These are phyloP conservation scores for Chrysanthemum lavandulifolium DNA, from an alignment of 129 eudicot species.

Conservation along the genomic window DNA sequence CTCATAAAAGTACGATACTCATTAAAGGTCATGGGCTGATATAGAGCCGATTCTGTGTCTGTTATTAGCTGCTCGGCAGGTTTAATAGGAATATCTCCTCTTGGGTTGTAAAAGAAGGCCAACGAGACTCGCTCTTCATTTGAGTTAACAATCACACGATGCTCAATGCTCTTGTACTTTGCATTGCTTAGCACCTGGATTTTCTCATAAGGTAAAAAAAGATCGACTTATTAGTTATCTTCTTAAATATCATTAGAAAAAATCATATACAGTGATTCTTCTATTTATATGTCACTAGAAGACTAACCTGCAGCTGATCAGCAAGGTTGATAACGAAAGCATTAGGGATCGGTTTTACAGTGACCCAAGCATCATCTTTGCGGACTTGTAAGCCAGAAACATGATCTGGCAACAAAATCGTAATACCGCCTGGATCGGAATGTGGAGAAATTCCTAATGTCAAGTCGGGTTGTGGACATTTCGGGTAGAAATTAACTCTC, in stretches of 20 bases:
- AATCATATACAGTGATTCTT: too few relatives aligned
- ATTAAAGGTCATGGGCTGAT: conserved; percentile 49
- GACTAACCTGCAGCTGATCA: conserved; percentile 64
- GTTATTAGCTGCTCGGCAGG: conserved; percentile 58
- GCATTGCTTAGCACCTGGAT: conserved; percentile 61
- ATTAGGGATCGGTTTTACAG: conserved; percentile 56
- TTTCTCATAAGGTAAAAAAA: not conserved
- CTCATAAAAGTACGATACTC: conserved; percentile 55
- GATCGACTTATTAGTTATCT: too few relatives aligned
- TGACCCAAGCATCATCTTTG: conserved; percentile 50
- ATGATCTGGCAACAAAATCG: conserved; percentile 50
- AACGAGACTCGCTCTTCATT: conserved; percentile 55
- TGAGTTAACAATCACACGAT: conserved; percentile 61
- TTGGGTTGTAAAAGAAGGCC: conserved; percentile 72
- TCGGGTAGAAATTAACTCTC: conserved; percentile 70
- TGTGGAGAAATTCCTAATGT: conserved; percentile 68
- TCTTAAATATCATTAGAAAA: too few relatives aligned
- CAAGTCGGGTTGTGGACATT: conserved; percentile 78
- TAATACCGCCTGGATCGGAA: conserved; percentile 71
- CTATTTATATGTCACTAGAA: not conserved
- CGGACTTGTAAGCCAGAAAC: conserved; percentile 77
- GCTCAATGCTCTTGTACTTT: conserved; percentile 65
- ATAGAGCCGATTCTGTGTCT: conserved; percentile 33
- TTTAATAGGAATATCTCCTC: conserved; percentile 45
- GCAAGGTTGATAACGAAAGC: conserved; percentile 68